These are phyloP conservation scores for Catharanthus roseus DNA, from an alignment of 257 asterid species.

Conservation along the genomic window DNA sequence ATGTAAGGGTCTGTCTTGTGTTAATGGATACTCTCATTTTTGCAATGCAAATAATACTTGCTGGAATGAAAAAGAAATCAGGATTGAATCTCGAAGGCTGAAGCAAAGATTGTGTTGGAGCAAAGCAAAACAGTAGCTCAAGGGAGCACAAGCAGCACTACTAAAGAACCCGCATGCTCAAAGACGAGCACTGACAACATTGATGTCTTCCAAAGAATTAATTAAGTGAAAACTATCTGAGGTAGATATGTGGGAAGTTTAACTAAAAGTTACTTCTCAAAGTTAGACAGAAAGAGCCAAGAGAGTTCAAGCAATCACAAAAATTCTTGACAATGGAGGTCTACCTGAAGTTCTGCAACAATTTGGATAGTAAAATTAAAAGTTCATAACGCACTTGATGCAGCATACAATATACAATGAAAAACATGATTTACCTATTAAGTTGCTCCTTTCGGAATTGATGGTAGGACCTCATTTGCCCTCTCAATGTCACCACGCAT, in stretches of 20 bases:
- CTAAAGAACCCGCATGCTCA: neutral
- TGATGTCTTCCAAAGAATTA: neutral
- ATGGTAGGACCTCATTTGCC: conserved; percentile 73
- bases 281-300: neutral
- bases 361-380: neutral
- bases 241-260: neutral
- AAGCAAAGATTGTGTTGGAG: neutral
- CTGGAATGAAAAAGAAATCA: neutral
- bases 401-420: neutral
- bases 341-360: neutral
- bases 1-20: neutral
- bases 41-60: neutral
- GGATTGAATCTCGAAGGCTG: neutral
- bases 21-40: neutral
- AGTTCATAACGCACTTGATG: no score
- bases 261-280: neutral
- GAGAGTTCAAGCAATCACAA: neutral
- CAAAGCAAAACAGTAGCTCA: neutral
- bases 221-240: neutral
- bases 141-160: neutral
- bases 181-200: neutral
- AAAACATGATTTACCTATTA: conserved; percentile 44
- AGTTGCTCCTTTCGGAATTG: conserved; percentile 89
- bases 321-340: no score
- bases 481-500: conserved; percentile 94